These are phyloP conservation scores for Styphnolobium japonicum DNA, from an alignment of 306 rosid species.

Conservation along the genomic window DNA sequence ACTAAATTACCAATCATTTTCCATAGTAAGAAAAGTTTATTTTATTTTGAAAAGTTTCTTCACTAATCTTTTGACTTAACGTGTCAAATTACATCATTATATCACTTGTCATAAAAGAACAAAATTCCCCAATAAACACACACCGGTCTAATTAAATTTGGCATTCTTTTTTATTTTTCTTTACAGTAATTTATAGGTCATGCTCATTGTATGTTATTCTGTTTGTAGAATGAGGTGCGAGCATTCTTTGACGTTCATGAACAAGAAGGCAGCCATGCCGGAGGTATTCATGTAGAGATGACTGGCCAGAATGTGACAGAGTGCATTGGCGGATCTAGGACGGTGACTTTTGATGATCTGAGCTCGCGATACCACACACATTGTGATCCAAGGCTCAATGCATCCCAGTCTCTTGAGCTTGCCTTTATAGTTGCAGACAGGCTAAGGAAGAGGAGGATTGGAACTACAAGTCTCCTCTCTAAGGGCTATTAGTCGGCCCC, in stretches of 20 bases:
- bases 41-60: no score
- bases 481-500: slow-evolving; percentile 5
- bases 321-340: slow-evolving; percentile 77
- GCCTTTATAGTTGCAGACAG: slow-evolving; percentile 70
- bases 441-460: slow-evolving; percentile 71
- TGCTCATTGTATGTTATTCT: slow-evolving; percentile 4
- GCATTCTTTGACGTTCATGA: slow-evolving; percentile 85
- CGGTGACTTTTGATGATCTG: slow-evolving; percentile 72
- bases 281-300: slow-evolving; percentile 80
- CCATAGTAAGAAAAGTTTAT: no score
- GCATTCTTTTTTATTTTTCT: not conserved
- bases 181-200: not conserved
- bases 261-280: slow-evolving; percentile 79
- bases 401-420: slow-evolving; percentile 78
- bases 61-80: no score
- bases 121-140: not conserved
- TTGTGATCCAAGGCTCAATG: slow-evolving; percentile 74
- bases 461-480: slow-evolving; percentile 38
- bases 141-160: not conserved
- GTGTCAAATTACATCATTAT: no score
- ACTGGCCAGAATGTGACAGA: slow-evolving; percentile 82
- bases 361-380: slow-evolving; percentile 80
- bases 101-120: no score
- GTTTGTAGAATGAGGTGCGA: slow-evolving; percentile 62
- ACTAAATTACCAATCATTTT: no score